Base-by-base conservation (phyloP, 192 early-diverging fungal genomes). In the Gaertneriomyces semiglobifer region DNA sequence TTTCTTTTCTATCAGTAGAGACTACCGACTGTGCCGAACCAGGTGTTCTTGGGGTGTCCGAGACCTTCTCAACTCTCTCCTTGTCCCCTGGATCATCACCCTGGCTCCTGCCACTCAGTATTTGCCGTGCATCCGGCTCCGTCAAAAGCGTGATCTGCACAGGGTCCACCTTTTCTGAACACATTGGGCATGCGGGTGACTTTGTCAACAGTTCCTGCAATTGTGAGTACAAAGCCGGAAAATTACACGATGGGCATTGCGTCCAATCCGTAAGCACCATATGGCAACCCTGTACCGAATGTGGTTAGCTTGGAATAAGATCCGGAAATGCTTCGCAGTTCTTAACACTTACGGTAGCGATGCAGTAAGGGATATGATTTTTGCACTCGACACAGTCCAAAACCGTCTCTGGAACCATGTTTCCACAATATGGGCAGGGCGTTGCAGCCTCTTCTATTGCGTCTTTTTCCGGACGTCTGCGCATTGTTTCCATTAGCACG, bases 341-440 rank as follows among this genome's bases (percentile, higher is more conserved):
- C 6, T 33, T 11, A 46, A 43, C 47, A 16, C 71, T 20, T 73
- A 84, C 83, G 40, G 83, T 75, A n/a, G 77, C 83, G 58, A 85
- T 82, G 65, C 83, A 85, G 58, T 85, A 85, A 12, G 81, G 83
- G n/a, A 82, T 11, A 46, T 79, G 77, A 59, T 81, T 84, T 69
- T 85, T 84, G 77, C 83, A 85, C 52, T 79, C 78, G 43, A 63
- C 62, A 63, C 83, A 85, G 53, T 84, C 83, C 54, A 85, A 56
- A 3, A 53, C 48, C 4, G 79, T 82, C 20, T 85, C 79, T 9
- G 71, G 48, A n/a, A 85, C 60, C 42, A 44, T 53, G 45, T 74
- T 65, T 18, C 50, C 55, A 71, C 83, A 85, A 66, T 60, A 82
- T 16, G 82, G 82, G 68, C 83, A 85, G 0, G 82, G 82, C 9